Evolutionary conservation across 176 grass and related monocot species (phyloP).

Genomic region (Pontederia paniculata): DNA sequence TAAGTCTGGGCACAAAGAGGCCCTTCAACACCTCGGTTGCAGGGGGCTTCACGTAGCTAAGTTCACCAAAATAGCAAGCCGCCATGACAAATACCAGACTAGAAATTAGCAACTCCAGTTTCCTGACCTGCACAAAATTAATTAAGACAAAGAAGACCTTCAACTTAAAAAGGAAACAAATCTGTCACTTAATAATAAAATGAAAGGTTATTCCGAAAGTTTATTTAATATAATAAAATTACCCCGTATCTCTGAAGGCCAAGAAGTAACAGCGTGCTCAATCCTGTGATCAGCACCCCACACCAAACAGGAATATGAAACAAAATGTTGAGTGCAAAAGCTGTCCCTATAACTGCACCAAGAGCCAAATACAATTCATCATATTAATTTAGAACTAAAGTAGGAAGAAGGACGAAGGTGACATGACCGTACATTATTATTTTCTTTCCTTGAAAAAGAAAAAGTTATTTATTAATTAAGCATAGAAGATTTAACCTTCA

Average conservation of each 20-base stretch:
- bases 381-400: not conserved
- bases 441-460: not conserved
- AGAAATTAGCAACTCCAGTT: slow-evolving; percentile 54
- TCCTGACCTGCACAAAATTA: slow-evolving; percentile 30
- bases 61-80: slow-evolving; percentile 63
- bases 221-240: slow-evolving; percentile 12
- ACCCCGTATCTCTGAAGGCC: slow-evolving; percentile 83
- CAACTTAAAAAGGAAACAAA: not conserved
- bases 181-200: not conserved
- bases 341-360: slow-evolving; percentile 58
- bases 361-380: not conserved
- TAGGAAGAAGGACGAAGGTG: not conserved
- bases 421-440: not conserved
- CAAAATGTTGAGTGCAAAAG: slow-evolving; percentile 73
- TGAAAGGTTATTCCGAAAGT: not conserved
- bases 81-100: slow-evolving; percentile 65
- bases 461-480: not conserved
- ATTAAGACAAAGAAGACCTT: not conserved
- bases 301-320: slow-evolving; percentile 78
- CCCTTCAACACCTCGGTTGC: slow-evolving; percentile 60
- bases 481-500: not conserved
- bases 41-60: slow-evolving; percentile 72
- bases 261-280: slow-evolving; percentile 69
- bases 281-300: slow-evolving; percentile 84
- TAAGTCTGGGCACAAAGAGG: slow-evolving; percentile 61